Conservation (phyloP, 2,329 filamentous ascomycete species). For the Thermoascus crustaceus region DNA sequence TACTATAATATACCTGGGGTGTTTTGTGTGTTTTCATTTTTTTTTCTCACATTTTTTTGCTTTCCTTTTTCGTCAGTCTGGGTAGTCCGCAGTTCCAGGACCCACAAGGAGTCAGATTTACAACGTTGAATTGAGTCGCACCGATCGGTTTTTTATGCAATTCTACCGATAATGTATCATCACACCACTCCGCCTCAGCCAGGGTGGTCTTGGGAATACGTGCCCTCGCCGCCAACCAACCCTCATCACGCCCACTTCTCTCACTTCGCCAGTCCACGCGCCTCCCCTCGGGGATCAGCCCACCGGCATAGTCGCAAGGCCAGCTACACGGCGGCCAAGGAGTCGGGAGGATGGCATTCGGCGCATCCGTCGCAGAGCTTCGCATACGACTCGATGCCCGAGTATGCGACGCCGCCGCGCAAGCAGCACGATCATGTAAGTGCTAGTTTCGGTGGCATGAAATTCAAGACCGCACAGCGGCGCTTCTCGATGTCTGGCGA, state of each 20-base stretch:
- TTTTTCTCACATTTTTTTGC: conserved; percentile 11
- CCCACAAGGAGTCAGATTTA: conserved; percentile 8
- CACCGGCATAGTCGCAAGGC: conserved; percentile 50
- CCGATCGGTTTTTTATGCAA: conserved; percentile 27
- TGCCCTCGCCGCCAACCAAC: conserved; percentile 42
- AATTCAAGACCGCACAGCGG: conserved; percentile 25
- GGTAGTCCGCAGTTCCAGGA: conserved; percentile 11
- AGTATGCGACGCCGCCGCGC: conserved; percentile 46
- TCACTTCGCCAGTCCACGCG: conserved; percentile 42
- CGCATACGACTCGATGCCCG: conserved; percentile 39
- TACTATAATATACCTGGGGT: conserved; percentile 37
- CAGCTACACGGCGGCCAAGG: conserved; percentile 44
- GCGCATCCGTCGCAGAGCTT: conserved; percentile 39
- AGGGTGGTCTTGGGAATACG: conserved; percentile 44
- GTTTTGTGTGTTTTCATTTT: conserved; percentile 10
- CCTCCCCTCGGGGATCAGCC: conserved; percentile 36
- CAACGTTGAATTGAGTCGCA: conserved; percentile 9
- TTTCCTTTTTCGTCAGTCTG: conserved; percentile 9
- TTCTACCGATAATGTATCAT: conserved; percentile 38
- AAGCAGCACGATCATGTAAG: conserved; percentile 61
- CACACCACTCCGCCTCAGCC: conserved; percentile 40
- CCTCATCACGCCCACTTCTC: conserved; percentile 47
- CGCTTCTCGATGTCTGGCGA: conserved; percentile 41
- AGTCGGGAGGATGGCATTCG: conserved; percentile 35
- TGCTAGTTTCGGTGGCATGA: conserved; percentile 43